These are phyloP conservation scores for Trichoderma brevicompactum DNA, from an alignment of 2,329 filamentous ascomycete genomes.

Conservation along the genomic window DNA sequence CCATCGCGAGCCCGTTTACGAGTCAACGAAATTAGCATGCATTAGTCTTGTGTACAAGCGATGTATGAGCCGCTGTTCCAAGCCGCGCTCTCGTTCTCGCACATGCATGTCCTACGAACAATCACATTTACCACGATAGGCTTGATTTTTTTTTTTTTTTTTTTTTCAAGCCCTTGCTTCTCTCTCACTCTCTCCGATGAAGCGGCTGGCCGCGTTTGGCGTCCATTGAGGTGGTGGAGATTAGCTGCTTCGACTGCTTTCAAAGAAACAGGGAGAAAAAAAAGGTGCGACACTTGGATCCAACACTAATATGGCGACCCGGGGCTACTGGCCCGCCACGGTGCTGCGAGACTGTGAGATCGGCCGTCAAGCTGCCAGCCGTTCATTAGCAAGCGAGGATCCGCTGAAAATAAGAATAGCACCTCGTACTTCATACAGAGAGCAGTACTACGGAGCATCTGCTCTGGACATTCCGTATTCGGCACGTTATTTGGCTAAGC, in stretches of 20 bases:
- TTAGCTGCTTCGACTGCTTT: not conserved
- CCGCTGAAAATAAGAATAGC: conserved; percentile 10
- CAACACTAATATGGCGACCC: conserved; percentile 1
- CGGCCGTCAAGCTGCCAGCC: conserved; percentile 2
- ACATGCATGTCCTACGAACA: conserved; percentile 14
- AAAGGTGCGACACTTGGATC: conserved; percentile 4
- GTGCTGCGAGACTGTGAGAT: conserved; percentile 8
- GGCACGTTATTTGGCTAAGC: conserved; percentile 9
- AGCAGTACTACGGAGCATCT: not conserved
- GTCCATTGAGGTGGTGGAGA: not conserved
- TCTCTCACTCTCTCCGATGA: not conserved
- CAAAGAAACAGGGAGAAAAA: not conserved
- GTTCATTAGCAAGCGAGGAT: conserved; percentile 17
- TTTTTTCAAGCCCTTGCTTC: not conserved
- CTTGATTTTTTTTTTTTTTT: not conserved
- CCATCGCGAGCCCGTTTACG: conserved; percentile 23
- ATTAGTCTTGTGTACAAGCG: conserved; percentile 9
- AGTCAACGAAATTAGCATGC: conserved; percentile 28
- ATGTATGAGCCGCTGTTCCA: conserved; percentile 7
- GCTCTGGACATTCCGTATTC: conserved; percentile 1
- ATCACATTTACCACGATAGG: not conserved
- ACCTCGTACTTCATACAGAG: not conserved
- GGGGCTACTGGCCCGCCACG: conserved; percentile 2
- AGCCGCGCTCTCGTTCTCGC: conserved; percentile 3
- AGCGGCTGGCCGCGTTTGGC: not conserved